Evolutionary conservation across 2,329 filamentous ascomycete species (phyloP), one percentile per base, ranked within the genome.

Genomic region (Fusarium illudens): DNA sequence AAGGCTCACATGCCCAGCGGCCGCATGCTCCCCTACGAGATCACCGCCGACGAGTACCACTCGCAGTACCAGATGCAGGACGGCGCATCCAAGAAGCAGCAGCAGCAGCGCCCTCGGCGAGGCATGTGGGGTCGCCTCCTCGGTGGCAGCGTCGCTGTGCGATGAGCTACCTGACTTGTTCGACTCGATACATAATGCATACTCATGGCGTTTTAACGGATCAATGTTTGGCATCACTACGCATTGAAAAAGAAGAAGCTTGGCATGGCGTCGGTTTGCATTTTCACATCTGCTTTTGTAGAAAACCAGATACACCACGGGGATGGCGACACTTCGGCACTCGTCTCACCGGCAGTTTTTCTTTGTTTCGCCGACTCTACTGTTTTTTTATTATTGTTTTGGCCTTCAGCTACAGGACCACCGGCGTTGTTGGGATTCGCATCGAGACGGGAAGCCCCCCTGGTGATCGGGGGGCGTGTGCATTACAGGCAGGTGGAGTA

Each of bases 41-140:
- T 87, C 70, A 82, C 81, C 63, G 72, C 79, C 32, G 84, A 87
- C 25, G 83, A 87, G 62, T 81, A 87, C 62, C 81, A 82, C 33
- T 70, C 72, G 50, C 70, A 72, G 49, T 69, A 73, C 63, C 80
- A 83, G 59, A 74, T 86, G 44, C 82, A 86, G 64, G 81, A 85
- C 50, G 80, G 77, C 37, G 76, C 78, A 46, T 74, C 73, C 62
- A 84, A 83, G 76, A 86, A 85, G 79, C 82, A 84, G 48, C 81
- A 85, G 79, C 83, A 84, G 53, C 81, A 80, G 61, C 80, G 82
- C 52, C 48, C 70, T 25, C 59, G 60, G 57, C 81, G 84, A 36
- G 83, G 85, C 65, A 81, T 87, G 78, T 84, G 85, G 76, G 83
- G 82, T 32, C 84, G 86, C 39, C 80, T 87, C 62, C 84, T 87